Evolutionary conservation across 2,329 filamentous ascomycete genomes (phyloP).

Genomic region (Colletotrichum costaricense): DNA sequence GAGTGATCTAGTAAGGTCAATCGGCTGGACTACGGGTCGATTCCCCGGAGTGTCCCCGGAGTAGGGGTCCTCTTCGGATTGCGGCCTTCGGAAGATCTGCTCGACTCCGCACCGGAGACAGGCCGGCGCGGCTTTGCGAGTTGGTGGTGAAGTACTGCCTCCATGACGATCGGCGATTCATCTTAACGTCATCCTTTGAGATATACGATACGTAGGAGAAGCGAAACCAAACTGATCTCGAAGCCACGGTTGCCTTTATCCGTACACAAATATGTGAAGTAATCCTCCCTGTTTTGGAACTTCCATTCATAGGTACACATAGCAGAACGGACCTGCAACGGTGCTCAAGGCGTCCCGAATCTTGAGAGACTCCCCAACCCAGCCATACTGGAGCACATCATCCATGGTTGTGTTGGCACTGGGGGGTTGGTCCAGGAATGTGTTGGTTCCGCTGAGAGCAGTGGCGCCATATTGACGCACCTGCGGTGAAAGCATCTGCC

Average conservation of each 20-base stretch:
- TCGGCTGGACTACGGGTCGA: not conserved
- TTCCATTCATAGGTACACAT: slow-evolving; percentile 38
- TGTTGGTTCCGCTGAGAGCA: slow-evolving; percentile 39
- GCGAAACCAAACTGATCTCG: too few relatives aligned
- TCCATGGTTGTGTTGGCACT: slow-evolving; percentile 33
- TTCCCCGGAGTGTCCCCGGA: not conserved
- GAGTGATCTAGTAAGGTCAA: too few relatives aligned
- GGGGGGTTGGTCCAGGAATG: slow-evolving; percentile 16
- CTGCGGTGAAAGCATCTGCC: slow-evolving; percentile 38
- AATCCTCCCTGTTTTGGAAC: too few relatives aligned
- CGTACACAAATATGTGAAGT: too few relatives aligned
- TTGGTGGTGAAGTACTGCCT: not conserved
- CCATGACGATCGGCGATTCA: not conserved
- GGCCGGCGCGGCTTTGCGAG: not conserved
- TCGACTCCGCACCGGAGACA: not conserved
- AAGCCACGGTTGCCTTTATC: too few relatives aligned
- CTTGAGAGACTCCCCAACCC: slow-evolving; percentile 35
- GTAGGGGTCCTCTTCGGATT: not conserved
- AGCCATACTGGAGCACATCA: slow-evolving; percentile 32
- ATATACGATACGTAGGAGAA: not conserved
- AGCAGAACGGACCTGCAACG: slow-evolving; percentile 44
- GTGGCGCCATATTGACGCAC: slow-evolving; percentile 38
- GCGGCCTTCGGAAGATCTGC: not conserved
- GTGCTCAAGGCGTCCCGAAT: slow-evolving; percentile 42
- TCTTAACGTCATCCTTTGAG: not conserved